Evolutionary conservation across 768 basidiomycete species (phyloP), one percentile per base, ranked within the genome.

Genomic region (Sutorius australiensis): DNA sequence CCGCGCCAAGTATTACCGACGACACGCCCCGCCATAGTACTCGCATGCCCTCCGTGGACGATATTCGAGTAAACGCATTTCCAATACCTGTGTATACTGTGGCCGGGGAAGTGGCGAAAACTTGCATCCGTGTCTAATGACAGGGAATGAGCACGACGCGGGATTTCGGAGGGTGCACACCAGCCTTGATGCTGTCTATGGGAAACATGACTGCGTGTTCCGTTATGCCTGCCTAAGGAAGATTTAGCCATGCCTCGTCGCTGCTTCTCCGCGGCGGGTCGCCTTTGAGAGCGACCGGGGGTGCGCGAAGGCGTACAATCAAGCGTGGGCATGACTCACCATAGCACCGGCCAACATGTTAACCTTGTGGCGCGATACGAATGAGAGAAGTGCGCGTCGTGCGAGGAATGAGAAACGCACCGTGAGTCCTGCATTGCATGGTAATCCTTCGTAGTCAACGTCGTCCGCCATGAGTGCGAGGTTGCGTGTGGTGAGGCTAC

Each of bases 191-290:
- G 65, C 92, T 95, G 75, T 99, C 97, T 57, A 98, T 76, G 6
- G 97, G 97, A 69, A 91, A 99, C 89, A 99, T 98, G 68, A 97
- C 93, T 30, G 94, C 90, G 74, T 99, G 97, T 71, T 99, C 97
- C 49, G 95, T 94, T 62, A 99, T 98, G 55, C 97, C 97, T 62
- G 97, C 97, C 94, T 95, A 68, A 24, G 53, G 27, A 59, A 40
- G 10, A n/a, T 27, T 69, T 19, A 71, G 58, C 49, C 49, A 53
- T 40, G 30, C 6, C 7, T 50, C 46, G 6, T 17, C 10, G 33
- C 48, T 37, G 14, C 33, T 30, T 32, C 42, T 31, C 31, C 34
- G 37, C 39, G 28, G 27, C 32, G 36, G 32, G 36, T 32, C 27
- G 40, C 21, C 12, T 24, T 42, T 30, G 12, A 19, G 47, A 24